Evolutionary conservation across 2,329 filamentous ascomycete genomes (phyloP), one percentile per base, ranked within the genome.

Genomic region (Tolypocladium capitatum): DNA sequence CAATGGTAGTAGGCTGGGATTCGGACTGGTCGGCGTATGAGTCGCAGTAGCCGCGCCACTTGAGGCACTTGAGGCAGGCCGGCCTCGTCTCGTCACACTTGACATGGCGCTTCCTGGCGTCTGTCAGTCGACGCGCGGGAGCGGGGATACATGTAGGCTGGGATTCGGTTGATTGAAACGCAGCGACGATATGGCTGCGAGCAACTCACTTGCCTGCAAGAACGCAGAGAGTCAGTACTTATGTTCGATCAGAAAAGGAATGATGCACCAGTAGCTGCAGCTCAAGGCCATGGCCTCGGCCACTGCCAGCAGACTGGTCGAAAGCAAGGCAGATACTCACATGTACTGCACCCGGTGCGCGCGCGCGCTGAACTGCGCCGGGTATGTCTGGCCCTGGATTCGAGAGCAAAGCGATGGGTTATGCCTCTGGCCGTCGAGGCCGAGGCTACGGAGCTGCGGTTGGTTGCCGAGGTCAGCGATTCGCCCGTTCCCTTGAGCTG

Each of bases 1-100:
- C 46, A 32, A 46, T 27, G 16, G 42, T 47, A 20, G 55, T 47
- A 20, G 55, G 46, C 24, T 46, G 50, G 30, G 52, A 43, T 10
- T 43, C 34, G 16, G 42, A 13, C 2, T 46, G 43, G 30, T 60
- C 60, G 8, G 49, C 46, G 41, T 67, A 69, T 11, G 63, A 58
- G 28, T 65, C 61, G 43, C 67, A 68, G 46, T 65, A 62, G n/a
- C 66, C 66, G 45, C 60, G 57, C 61, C 65, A 69, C 54, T 65
- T 68, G 48, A 68, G 55, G 48, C 67, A 69, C 43, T 68, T 69
- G 32, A 64, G 58, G 49, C 67, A 69, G 5, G 64, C 60, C 18
- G 67, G 67, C 34, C 64, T 63, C 24, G 64, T 64, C 53, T 69
- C 67, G 44, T 69, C 67, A 48, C 67, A 69, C 53, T 69, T 69